Evolutionary conservation across 2,329 filamentous ascomycete genomes (phyloP), one percentile per base, ranked within the genome.

Genomic region (Cladorrhinum sp.): DNA sequence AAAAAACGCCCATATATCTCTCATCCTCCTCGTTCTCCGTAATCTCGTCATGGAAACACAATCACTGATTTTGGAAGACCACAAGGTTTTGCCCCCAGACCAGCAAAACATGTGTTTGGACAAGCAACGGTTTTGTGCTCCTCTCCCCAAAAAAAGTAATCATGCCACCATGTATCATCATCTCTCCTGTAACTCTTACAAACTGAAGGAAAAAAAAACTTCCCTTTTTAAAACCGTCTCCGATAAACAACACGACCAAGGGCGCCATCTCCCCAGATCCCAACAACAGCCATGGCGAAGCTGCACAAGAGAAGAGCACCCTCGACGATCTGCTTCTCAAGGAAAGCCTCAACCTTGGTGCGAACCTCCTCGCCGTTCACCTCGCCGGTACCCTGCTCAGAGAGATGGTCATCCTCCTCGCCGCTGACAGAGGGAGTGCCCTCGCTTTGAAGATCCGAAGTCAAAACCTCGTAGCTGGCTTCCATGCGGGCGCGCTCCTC

Each of bases 381-480:
- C 66, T 72, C 76, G 63, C 76, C 77, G 63, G 71, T 73, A 46
- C 78, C 78, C 33, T 78, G 36, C 21, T 48, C 54, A n/a, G 39
- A 21, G 2, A 57, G 77, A 12, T 69, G 66, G 60, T 66, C 67
- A 46, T 65, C 73, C 67, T 83, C 86, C 74, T 81, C 81, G 69
- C 79, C 79, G 65, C 78, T 81, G n/a, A 10, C 42, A 21, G 42
- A 46, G 50, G 76, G 74, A 2, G 75, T 73, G 53, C 75, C 76
- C 39, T 67, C 65, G 50, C 62, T 65, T 33, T 68, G 61, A 39
- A 60, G 67, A 23, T 71, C 69, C 20, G 66, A 67, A 6, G 70
- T 73, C 62, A 89, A 77, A 9, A 89, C 83, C 75, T 91, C 88
- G 75, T 89, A 91, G 79, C 85, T 90, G 51, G 85, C 82, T 73